A percentile compares a stretch with the other conserved stretches of the same genome.
These are phyloP conservation scores for Blastobotrys capitulatus DNA, from an alignment of 1,139 yeast genomes.

Conservation along the genomic window DNA sequence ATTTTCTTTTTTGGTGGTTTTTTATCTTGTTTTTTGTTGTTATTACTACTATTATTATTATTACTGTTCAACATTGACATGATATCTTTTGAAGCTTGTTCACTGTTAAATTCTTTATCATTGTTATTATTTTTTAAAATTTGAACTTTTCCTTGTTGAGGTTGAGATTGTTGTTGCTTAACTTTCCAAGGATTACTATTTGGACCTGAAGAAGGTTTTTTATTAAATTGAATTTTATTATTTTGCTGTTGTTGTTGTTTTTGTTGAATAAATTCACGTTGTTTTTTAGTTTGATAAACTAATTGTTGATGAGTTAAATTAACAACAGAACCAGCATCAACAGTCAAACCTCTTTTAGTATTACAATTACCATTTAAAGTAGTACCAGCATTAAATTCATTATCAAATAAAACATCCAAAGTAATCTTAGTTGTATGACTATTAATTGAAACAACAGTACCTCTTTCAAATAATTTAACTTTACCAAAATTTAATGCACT, in stretches of 20 bases:
- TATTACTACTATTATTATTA: background rate
- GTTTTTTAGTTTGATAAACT: slow-evolving; percentile 46
- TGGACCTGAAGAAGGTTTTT: slow-evolving; percentile 16
- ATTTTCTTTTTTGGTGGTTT: slow-evolving; percentile 21
- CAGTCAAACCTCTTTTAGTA: slow-evolving; percentile 75
- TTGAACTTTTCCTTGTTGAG: background rate
- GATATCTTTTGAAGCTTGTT: slow-evolving; percentile 33
- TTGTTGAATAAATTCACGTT: slow-evolving; percentile 3
- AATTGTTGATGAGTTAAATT: slow-evolving; percentile 72
- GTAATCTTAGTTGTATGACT: slow-evolving; percentile 52
- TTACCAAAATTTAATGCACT: slow-evolving; percentile 86
- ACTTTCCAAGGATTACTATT: slow-evolving; percentile 4
- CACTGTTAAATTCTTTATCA: background rate
- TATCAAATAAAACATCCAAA: slow-evolving; percentile 77
- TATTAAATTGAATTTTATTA: background rate
- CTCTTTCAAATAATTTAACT: slow-evolving; percentile 81
- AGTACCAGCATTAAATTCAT: slow-evolving; percentile 76
- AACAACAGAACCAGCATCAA: slow-evolving; percentile 77
- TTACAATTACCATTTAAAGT: slow-evolving; percentile 70
- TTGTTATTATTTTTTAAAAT: background rate
- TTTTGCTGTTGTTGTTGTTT: background rate
- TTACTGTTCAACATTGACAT: slow-evolving; percentile 38
- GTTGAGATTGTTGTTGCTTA: background rate
- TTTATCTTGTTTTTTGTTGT: slow-evolving; percentile 8
- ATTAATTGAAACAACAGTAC: slow-evolving; percentile 82